These are phyloP conservation scores for Phenoliferia sp. DNA, from an alignment of 1,284 basidiomycete species.

Conservation along the genomic window DNA sequence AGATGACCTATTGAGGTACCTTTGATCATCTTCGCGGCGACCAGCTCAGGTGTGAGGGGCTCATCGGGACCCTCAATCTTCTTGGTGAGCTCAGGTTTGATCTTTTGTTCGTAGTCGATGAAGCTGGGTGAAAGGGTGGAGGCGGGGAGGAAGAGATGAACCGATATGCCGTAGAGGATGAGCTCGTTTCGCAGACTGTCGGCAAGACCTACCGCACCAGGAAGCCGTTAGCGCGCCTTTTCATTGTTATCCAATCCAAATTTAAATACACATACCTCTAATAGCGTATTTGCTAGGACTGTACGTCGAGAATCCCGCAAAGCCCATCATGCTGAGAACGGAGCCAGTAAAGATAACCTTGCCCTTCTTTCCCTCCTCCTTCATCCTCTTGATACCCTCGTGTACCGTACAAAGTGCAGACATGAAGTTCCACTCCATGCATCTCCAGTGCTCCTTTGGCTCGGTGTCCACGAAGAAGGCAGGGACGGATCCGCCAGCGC, in stretches of 20 bases:
- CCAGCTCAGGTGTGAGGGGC: constrained; percentile 61
- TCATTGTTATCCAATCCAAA: too few relatives aligned
- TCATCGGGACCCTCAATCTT: constrained; percentile 76
- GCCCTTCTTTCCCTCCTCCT: constrained; percentile 50
- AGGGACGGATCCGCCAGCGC: constrained; percentile 62
- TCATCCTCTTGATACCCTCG: constrained; percentile 68
- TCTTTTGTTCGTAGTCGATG: constrained; percentile 65
- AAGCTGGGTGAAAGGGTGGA: constrained; percentile 80
- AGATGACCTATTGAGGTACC: constrained; percentile 49
- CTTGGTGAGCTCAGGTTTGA: constrained; percentile 72
- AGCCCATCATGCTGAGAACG: constrained; percentile 70
- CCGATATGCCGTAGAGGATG: constrained; percentile 67
- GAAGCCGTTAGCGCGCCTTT: not conserved
- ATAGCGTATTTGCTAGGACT: constrained; percentile 85
- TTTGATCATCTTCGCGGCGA: constrained; percentile 58
- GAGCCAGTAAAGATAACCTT: constrained; percentile 81
- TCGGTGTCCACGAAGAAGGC: constrained; percentile 67
- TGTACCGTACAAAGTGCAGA: constrained; percentile 67
- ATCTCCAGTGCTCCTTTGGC: constrained; percentile 54
- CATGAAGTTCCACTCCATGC: constrained; percentile 50
- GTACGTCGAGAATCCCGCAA: constrained; percentile 81
- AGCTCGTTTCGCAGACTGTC: constrained; percentile 81
- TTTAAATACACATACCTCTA: constrained; percentile 54
- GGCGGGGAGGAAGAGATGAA: constrained; percentile 82
- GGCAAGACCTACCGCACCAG: constrained; percentile 59